Evolutionary conservation across 257 asterid species (phyloP).

Genomic region (Mentha longifolia): DNA sequence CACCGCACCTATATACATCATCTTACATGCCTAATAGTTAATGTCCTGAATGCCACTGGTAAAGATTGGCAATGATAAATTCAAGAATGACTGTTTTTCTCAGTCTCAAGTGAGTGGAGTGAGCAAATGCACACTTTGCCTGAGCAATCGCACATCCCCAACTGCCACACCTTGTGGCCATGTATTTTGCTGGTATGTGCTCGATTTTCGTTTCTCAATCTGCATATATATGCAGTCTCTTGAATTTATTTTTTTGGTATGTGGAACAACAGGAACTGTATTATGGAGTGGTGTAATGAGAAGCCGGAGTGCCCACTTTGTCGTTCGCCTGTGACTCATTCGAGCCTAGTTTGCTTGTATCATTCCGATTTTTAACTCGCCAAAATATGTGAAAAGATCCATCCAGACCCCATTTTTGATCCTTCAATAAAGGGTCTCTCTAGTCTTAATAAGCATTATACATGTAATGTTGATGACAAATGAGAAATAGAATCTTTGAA

Average conservation of each 20-base stretch:
- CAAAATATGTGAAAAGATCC: background rate
- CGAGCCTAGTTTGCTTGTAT: constrained; percentile 79
- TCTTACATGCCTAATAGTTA: no score
- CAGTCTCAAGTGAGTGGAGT: constrained; percentile 20
- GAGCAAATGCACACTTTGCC: constrained; percentile 96
- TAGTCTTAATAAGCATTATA: background rate
- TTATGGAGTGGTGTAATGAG: constrained; percentile 99
- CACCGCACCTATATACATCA: no score
- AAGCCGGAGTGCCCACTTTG: constrained; percentile 98
- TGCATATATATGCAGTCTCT: background rate
- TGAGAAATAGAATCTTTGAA: background rate
- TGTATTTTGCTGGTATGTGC: constrained; percentile 90
- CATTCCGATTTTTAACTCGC: constrained; percentile 81
- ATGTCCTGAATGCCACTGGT: background rate
- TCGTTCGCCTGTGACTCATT: constrained; percentile 87
- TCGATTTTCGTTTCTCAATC: constrained; percentile 5
- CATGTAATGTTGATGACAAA: background rate
- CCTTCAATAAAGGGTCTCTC: background rate
- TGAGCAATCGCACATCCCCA: constrained; percentile 88
- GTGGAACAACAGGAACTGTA: constrained; percentile 74
- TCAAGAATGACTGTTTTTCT: background rate
- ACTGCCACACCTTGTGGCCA: constrained; percentile 99
- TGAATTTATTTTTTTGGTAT: background rate
- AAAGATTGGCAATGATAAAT: background rate
- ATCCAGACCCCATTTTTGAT: background rate